Evolutionary conservation across 225 moss, liverwort and hornwort genomes (phyloP).

Genomic region (Thuidium tamariscinum): DNA sequence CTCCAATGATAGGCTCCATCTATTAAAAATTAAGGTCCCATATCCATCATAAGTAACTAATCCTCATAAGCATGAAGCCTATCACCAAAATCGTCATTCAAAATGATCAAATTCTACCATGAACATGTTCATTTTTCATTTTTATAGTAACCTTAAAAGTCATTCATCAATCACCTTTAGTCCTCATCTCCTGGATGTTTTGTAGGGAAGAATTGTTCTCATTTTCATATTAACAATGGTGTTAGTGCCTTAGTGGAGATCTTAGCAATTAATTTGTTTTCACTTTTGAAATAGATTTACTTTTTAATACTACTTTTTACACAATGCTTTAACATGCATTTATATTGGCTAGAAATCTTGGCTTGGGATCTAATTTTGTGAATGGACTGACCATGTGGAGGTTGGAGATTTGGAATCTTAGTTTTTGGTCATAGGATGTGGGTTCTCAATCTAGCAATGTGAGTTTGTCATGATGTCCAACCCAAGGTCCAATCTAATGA

Average conservation of each 20-base stretch:
- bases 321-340: background rate
- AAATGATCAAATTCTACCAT: background rate
- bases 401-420: background rate
- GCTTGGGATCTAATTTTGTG: background rate
- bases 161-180: background rate
- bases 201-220: accelerated
- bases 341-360: background rate
- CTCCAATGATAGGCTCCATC: too few species aligned
- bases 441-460: background rate
- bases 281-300: background rate
- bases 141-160: background rate
- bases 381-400: background rate
- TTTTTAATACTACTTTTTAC: accelerated
- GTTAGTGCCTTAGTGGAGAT: background rate
- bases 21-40: too few species aligned
- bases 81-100: accelerated
- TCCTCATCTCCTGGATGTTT: background rate
- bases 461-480: background rate
- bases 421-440: background rate
- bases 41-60: too few species aligned
- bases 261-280: background rate
- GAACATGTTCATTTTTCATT: background rate
- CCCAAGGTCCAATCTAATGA: background rate
- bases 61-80: accelerated
- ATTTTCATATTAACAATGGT: background rate